Evolutionary conservation across 495 filamentous ascomycete species (phyloP).

Genomic region (Penicillium soppii): DNA sequence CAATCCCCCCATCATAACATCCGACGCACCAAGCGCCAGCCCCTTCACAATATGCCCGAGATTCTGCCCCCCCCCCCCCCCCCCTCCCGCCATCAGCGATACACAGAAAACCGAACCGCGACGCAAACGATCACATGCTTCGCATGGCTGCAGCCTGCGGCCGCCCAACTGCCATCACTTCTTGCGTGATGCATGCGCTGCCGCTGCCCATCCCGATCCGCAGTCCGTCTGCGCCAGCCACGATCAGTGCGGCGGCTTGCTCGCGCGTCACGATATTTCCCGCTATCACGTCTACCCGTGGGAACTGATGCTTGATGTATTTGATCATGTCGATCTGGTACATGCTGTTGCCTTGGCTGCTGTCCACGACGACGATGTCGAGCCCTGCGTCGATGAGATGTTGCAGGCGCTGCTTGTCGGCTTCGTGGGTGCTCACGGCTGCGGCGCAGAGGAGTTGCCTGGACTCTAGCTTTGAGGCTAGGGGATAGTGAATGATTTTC

Average conservation of each 20-base stretch:
- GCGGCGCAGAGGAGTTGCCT: conserved; percentile 97
- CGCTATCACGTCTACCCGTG: conserved; percentile 87
- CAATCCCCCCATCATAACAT: conserved; percentile 99
- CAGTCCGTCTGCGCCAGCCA: conserved; percentile 91
- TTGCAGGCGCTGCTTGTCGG: conserved; percentile 80
- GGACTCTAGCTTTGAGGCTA: conserved; percentile 94
- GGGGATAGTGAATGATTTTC: conserved; percentile 97
- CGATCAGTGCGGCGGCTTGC: conserved; percentile 89
- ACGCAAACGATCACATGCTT: conserved; percentile 83
- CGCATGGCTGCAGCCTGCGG: conserved; percentile 94
- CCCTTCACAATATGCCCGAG: conserved; percentile 99
- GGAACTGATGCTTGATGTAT: conserved; percentile 84
- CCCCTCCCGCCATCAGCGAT: conserved; percentile 98
- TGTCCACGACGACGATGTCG: conserved; percentile 93
- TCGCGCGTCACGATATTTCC: conserved; percentile 97
- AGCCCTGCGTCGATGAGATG: conserved; percentile 91
- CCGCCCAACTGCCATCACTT: conserved; percentile 98
- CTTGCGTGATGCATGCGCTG: conserved; percentile 97
- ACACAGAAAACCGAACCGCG: conserved; percentile 92
- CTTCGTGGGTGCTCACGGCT: conserved; percentile 89
- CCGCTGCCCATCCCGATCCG: conserved; percentile 99
- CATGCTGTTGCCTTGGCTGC: conserved; percentile 93
- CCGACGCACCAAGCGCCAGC: conserved; percentile 87
- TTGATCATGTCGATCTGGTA: conserved; percentile 98
- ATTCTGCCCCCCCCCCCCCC: conserved; percentile 97